Percentiles rank a stretch among this genome's conserved stretches.
Evolutionary conservation across 1,284 basidiomycete species (phyloP).

Genomic region (Puccinia triticina): DNA sequence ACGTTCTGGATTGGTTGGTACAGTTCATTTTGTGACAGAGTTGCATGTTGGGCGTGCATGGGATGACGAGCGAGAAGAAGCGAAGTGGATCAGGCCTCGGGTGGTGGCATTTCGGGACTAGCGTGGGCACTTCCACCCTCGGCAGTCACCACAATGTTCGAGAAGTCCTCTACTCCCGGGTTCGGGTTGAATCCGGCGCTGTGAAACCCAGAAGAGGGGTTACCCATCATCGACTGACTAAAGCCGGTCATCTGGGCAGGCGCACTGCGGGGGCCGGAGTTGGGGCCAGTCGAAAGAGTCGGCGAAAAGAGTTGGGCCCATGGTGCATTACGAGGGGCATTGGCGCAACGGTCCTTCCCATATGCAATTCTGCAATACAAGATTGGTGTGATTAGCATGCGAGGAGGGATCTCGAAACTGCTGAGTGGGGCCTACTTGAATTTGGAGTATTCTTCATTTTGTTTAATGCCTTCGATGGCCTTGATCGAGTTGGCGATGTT

Average conservation of each 20-base stretch:
- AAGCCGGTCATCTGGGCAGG: slow-evolving; percentile 52
- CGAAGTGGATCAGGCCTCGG: slow-evolving; percentile 29
- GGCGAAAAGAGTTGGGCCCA: slow-evolving; percentile 52
- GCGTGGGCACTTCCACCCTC: slow-evolving; percentile 47
- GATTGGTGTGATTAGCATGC: slow-evolving; percentile 70
- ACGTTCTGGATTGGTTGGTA: slow-evolving; percentile 18
- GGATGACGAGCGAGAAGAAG: background rate
- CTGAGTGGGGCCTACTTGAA: slow-evolving; percentile 54
- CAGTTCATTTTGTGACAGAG: slow-evolving; percentile 28
- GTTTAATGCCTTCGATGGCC: slow-evolving; percentile 88
- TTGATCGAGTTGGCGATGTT: slow-evolving; percentile 92
- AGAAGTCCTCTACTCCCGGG: slow-evolving; percentile 43
- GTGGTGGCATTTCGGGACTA: slow-evolving; percentile 40
- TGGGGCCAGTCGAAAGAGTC: slow-evolving; percentile 20
- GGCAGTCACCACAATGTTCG: slow-evolving; percentile 50
- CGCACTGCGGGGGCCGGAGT: slow-evolving; percentile 48
- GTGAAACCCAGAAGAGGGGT: slow-evolving; percentile 42
- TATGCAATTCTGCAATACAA: slow-evolving; percentile 68
- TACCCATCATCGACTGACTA: slow-evolving; percentile 47
- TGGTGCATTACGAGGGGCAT: slow-evolving; percentile 58
- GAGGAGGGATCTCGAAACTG: background rate
- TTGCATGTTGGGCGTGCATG: background rate
- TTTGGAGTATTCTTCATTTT: slow-evolving; percentile 58
- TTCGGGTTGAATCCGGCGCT: slow-evolving; percentile 43
- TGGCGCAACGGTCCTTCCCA: slow-evolving; percentile 92